phyloP scores from a whole-genome alignment of 345 rosid species.

The Trapa incisa region DNA sequence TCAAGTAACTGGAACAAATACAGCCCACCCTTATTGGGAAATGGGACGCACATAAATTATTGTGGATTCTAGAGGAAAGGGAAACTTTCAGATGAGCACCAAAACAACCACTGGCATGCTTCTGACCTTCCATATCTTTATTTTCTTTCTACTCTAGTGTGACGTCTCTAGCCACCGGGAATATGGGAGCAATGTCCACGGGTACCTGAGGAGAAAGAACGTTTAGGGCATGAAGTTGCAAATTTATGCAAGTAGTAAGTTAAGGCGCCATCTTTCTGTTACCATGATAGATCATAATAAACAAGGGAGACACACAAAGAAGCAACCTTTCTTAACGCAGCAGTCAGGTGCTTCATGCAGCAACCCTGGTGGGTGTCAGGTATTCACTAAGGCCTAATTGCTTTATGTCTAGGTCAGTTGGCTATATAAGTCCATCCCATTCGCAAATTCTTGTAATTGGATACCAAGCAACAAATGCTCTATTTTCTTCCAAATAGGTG shows the following conservation, averaged over 20 bases:
- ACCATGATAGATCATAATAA: neutral
- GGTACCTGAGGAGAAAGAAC: conserved; percentile 42
- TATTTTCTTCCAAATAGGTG: neutral
- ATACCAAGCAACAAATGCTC: neutral
- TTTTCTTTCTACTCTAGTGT: conserved; percentile 15
- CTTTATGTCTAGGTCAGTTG: no score
- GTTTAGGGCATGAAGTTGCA: neutral
- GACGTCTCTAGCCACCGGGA: conserved; percentile 31
- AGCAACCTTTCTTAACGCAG: neutral
- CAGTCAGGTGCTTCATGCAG: neutral
- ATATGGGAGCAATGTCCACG: conserved; percentile 62
- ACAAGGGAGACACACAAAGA: neutral
- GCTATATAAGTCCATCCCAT: neutral
- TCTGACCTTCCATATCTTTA: neutral
- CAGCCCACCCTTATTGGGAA: neutral
- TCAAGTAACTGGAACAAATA: neutral
- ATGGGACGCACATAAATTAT: neutral
- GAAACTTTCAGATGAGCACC: neutral
- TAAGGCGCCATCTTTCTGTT: neutral
- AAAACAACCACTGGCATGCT: neutral
- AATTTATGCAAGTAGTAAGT: neutral
- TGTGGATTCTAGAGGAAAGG: neutral
- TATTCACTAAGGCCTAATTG: no score
- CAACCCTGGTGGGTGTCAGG: no score
- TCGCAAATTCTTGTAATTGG: neutral